Percentiles rank a stretch among this genome's conserved stretches.
phyloP scores from a whole-genome alignment of 2,329 filamentous ascomycete species.

The Trichoderma breve region DNA sequence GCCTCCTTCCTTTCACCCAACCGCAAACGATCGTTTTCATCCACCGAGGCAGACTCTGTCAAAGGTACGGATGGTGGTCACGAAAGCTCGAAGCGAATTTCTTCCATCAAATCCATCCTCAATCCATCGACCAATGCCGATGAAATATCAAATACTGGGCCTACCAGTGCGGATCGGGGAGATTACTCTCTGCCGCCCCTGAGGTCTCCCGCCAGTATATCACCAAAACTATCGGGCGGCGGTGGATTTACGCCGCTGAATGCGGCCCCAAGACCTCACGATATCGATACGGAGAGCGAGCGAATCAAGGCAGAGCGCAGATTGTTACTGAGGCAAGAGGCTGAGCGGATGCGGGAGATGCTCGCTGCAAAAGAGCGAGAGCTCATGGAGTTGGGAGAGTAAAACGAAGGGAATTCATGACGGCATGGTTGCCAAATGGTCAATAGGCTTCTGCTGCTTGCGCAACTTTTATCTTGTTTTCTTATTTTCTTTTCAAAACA shows the following conservation, averaged over 20 bases:
- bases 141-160: slow-evolving; percentile 24
- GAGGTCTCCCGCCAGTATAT: slow-evolving; percentile 43
- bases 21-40: slow-evolving; percentile 67
- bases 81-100: slow-evolving; percentile 60
- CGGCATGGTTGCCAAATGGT: slow-evolving; percentile 25
- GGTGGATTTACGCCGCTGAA: slow-evolving; percentile 38
- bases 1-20: slow-evolving; percentile 58
- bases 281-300: slow-evolving; percentile 44
- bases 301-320: slow-evolving; percentile 60
- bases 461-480: slow-evolving; percentile 3
- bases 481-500: not conserved
- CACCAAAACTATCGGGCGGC: slow-evolving; percentile 38
- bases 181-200: slow-evolving; percentile 44
- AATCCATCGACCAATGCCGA: slow-evolving; percentile 51
- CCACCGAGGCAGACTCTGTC: slow-evolving; percentile 52
- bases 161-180: slow-evolving; percentile 37
- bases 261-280: slow-evolving; percentile 26
- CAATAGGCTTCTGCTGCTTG: slow-evolving; percentile 26
- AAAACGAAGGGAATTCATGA: slow-evolving; percentile 19
- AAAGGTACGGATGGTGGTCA: slow-evolving; percentile 39
- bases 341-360: slow-evolving; percentile 72
- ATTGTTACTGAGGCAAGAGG: slow-evolving; percentile 66
- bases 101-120: slow-evolving; percentile 73
- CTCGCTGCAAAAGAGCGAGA: slow-evolving; percentile 73
- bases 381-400: slow-evolving; percentile 43